Evolutionary conservation across 371 early-diverging fungal species (phyloP).

Genomic region (Lichtheimia ramosa): DNA sequence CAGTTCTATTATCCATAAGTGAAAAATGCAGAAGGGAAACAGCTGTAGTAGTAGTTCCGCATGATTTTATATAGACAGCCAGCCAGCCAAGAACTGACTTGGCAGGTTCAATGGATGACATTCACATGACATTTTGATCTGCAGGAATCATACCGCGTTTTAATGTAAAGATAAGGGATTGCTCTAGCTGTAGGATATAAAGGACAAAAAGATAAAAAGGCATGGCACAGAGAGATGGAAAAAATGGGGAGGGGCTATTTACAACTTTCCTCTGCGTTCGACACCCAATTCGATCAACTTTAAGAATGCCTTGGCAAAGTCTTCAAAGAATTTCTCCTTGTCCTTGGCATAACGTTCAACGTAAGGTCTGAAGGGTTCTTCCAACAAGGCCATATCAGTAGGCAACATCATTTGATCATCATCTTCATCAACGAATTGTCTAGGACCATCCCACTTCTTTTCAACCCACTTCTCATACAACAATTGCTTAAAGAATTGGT

Average conservation of each 20-base stretch:
- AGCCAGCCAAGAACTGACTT: too few relatives aligned
- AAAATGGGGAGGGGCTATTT: constrained; percentile 15
- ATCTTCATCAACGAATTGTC: constrained; percentile 72
- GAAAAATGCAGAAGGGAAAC: not conserved
- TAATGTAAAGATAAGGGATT: too few relatives aligned
- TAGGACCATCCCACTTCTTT: constrained; percentile 74
- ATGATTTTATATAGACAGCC: too few relatives aligned
- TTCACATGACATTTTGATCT: too few relatives aligned
- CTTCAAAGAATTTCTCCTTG: constrained; percentile 74
- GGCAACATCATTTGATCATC: constrained; percentile 79
- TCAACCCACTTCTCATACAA: constrained; percentile 67
- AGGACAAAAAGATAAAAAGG: not conserved
- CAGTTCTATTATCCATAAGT: constrained; percentile 4
- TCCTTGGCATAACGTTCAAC: constrained; percentile 80
- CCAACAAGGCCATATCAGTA: constrained; percentile 77
- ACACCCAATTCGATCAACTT: constrained; percentile 87
- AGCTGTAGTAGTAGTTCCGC: too few relatives aligned
- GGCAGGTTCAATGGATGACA: too few relatives aligned
- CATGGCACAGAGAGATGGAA: not conserved
- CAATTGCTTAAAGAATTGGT: constrained; percentile 76
- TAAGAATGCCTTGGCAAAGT: constrained; percentile 78
- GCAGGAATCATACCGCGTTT: too few relatives aligned
- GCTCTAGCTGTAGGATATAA: not conserved
- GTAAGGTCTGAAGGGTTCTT: constrained; percentile 70
- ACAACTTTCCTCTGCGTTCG: constrained; percentile 42